Percentiles rank a stretch among this genome's conserved stretches.
phyloP scores from a whole-genome alignment of 129 eudicot species.

The Rutidosis leptorrhynchoides region DNA sequence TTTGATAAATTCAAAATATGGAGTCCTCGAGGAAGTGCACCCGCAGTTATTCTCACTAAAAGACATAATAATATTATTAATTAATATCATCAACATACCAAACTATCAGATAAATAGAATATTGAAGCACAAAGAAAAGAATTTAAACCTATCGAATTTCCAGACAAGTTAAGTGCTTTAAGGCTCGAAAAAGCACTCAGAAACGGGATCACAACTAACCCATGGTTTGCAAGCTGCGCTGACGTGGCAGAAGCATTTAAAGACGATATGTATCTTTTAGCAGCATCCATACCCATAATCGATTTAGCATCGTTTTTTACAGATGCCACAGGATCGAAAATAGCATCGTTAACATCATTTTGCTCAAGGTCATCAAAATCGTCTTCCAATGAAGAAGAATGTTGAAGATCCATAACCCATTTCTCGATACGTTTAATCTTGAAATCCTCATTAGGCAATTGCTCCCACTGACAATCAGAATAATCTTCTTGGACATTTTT shows the following conservation, averaged over 20 bases:
- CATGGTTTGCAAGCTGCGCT: constrained; percentile 87
- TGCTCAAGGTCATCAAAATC: constrained; percentile 32
- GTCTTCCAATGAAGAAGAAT: constrained; percentile 63
- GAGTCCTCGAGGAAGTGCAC: constrained; percentile 97
- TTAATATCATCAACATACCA: constrained; percentile 13
- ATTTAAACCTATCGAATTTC: constrained; percentile 85
- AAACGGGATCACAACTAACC: constrained; percentile 81
- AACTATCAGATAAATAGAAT: background rate
- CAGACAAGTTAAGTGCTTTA: constrained; percentile 78
- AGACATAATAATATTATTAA: too few species aligned
- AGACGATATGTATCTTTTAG: constrained; percentile 81
- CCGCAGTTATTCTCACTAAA: constrained; percentile 84
- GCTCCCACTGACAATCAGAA: constrained; percentile 42
- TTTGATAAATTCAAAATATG: constrained; percentile 77
- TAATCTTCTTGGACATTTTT: constrained; percentile 36
- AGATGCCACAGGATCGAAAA: constrained; percentile 40
- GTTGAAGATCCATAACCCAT: constrained; percentile 85
- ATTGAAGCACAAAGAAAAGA: background rate
- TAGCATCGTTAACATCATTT: constrained; percentile 23
- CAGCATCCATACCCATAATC: constrained; percentile 66
- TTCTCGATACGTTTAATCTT: constrained; percentile 69
- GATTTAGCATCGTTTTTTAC: constrained; percentile 44
- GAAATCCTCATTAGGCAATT: constrained; percentile 58
- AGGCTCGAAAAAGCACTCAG: constrained; percentile 89
- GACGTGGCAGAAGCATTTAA: constrained; percentile 59